Conservation (phyloP, 495 filamentous ascomycete genomes). For the Patellaria atrata region DNA sequence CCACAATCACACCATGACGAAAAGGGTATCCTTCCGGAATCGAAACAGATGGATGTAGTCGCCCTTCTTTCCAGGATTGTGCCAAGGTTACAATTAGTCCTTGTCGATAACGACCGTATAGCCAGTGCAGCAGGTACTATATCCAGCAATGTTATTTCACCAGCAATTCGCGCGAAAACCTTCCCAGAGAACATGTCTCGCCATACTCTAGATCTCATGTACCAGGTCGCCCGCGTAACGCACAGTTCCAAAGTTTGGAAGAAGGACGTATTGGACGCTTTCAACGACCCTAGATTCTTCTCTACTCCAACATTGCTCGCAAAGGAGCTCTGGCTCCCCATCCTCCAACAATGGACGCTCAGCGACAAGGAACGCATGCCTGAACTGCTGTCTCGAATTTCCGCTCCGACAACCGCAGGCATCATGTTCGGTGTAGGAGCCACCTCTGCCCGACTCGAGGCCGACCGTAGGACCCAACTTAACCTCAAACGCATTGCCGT, state of each 20-base stretch:
- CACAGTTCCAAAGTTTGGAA: conserved; percentile 82
- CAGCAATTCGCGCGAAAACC: conserved; percentile 65
- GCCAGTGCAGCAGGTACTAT: conserved; percentile 61
- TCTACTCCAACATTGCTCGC: conserved; percentile 46
- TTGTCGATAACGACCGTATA: conserved; percentile 76
- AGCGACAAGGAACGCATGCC: conserved; percentile 77
- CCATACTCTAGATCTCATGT: conserved; percentile 55
- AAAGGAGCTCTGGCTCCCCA: conserved; percentile 60
- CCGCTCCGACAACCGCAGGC: conserved; percentile 81
- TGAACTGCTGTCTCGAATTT: conserved; percentile 63
- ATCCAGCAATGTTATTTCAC: conserved; percentile 68
- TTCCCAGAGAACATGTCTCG: conserved; percentile 79
- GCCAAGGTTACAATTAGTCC: conserved; percentile 68
- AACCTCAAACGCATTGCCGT: conserved; percentile 73
- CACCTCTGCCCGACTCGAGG: conserved; percentile 82
- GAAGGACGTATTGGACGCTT: conserved; percentile 81
- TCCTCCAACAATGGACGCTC: conserved; percentile 69
- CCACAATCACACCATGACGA: conserved; percentile 10
- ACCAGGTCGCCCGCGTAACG: conserved; percentile 59
- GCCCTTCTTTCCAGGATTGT: conserved; percentile 64
- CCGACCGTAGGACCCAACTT: conserved; percentile 83
- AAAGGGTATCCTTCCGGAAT: conserved; percentile 24
- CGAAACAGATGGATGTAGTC: conserved; percentile 47
- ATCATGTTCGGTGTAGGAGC: conserved; percentile 97
- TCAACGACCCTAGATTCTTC: conserved; percentile 83